Conservation (phyloP, 2,329 filamentous ascomycete species). For the Pyricularia grisea region DNA sequence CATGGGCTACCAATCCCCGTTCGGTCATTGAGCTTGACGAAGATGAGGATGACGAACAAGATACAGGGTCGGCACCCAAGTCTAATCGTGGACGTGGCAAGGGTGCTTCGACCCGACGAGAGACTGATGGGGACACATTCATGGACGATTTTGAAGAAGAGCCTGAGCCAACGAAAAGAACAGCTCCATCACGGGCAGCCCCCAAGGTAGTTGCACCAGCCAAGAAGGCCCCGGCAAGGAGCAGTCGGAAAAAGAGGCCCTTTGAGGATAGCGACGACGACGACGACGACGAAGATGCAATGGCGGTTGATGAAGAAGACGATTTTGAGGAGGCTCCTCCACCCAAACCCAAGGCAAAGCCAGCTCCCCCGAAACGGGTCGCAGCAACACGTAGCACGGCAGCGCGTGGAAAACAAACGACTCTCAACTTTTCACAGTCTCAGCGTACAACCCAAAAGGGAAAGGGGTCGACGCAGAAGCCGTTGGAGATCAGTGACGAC, state of each 20-base stretch:
- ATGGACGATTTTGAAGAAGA: conserved; percentile 45
- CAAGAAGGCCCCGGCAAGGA: conserved; percentile 23
- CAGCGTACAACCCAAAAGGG: conserved; percentile 14
- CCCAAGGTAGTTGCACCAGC: conserved; percentile 25
- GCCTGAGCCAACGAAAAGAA: conserved; percentile 23
- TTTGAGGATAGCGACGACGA: conserved; percentile 27
- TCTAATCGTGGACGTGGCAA: conserved; percentile 6
- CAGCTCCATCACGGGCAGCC: conserved; percentile 18
- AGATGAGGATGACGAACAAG: conserved; percentile 16
- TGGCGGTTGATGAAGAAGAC: conserved; percentile 41
- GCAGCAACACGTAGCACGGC: conserved; percentile 9
- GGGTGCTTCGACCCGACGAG: conserved; percentile 27
- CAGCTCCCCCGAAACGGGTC: conserved; percentile 11
- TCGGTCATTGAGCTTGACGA: conserved; percentile 42
- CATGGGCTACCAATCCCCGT: conserved; percentile 68
- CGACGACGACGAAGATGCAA: conserved; percentile 35
- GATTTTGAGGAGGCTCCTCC: conserved; percentile 32
- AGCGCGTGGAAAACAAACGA: conserved; percentile 31
- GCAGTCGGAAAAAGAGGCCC: conserved; percentile 32
- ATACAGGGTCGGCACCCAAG: conserved; percentile 19
- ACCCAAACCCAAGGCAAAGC: conserved; percentile 21
- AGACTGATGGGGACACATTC: conserved; percentile 40
- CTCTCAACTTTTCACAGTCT: conserved; percentile 37
- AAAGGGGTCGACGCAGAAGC: conserved; percentile 29
- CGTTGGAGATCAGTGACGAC: conserved; percentile 16